phyloP scores from a whole-genome alignment of 805 yeast genomes.

The Starmerella kuoi region DNA sequence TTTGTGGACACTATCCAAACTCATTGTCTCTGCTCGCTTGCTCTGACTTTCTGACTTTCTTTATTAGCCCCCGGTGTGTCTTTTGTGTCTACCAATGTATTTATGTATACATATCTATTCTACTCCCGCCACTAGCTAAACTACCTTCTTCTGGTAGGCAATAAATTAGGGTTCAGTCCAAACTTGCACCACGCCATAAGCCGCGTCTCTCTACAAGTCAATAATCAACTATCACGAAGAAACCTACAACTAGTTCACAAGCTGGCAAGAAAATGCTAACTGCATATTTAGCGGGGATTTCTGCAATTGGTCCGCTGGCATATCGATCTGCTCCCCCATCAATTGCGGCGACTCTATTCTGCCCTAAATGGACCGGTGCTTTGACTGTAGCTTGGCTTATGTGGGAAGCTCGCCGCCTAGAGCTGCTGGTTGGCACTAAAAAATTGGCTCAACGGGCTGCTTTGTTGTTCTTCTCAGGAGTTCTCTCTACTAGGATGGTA shows the following conservation, averaged over 20 bases:
- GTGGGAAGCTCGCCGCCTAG: neutral
- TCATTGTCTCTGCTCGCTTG: neutral
- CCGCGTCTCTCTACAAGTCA: no score
- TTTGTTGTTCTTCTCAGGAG: neutral
- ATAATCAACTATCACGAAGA: no score
- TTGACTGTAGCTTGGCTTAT: neutral
- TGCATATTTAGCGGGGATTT: neutral
- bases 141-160: no score
- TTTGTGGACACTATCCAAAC: constrained; percentile 10
- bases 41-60: neutral
- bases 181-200: no score
- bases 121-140: no score
- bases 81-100: no score
- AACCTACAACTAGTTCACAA: no score
- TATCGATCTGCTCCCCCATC: neutral
- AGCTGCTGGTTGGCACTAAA: constrained; percentile 1
- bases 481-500: neutral
- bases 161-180: no score
- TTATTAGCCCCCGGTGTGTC: no score
- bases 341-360: neutral
- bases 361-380: neutral
- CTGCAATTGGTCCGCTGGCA: neutral
- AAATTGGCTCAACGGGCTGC: neutral
- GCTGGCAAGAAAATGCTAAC: neutral
- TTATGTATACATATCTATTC: no score